These are phyloP conservation scores for Rhodotorula babjevae DNA, from an alignment of 768 basidiomycete genomes.

Conservation along the genomic window DNA sequence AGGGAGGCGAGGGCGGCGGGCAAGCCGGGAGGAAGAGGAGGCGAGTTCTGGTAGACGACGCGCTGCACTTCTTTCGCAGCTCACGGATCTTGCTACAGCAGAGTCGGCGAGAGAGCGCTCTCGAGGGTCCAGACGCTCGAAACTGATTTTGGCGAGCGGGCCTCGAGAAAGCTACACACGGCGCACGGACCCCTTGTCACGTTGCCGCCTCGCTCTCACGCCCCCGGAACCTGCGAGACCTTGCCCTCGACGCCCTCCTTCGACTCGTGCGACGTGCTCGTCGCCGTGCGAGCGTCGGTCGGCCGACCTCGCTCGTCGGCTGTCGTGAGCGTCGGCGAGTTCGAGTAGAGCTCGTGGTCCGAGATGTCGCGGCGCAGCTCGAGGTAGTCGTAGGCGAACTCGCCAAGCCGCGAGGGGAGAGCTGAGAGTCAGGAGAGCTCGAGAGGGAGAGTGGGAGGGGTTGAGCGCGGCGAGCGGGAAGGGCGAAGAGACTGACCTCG, in stretches of 20 bases:
- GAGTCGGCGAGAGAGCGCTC: no score
- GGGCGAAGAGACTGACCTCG: conserved; percentile 47
- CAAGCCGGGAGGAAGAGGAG: conserved; percentile 1
- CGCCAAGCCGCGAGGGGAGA: no score
- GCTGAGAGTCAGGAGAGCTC: neutral
- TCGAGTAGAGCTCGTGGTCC: neutral
- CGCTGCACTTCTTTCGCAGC: no score
- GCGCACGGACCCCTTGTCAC: no score
- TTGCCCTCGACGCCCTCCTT: neutral
- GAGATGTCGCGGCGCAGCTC: neutral
- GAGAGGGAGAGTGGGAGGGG: no score
- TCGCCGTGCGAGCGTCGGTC: neutral
- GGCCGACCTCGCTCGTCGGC: no score
- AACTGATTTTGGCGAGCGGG: no score
- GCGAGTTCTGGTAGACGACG: conserved; percentile 13
- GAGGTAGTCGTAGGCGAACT: conserved; percentile 13
- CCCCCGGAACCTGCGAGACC: neutral
- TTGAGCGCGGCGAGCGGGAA: no score
- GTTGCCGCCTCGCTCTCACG: neutral
- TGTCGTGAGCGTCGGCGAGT: neutral
- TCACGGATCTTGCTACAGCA: no score
- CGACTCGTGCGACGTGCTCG: neutral
- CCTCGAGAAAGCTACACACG: no score
- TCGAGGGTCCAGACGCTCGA: no score
- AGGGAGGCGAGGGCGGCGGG: conserved; percentile 20